Percentiles rank a stretch among this genome's conserved stretches.
Conservation (phyloP, 148 eudicot genomes). For the Beta vulgaris region DNA sequence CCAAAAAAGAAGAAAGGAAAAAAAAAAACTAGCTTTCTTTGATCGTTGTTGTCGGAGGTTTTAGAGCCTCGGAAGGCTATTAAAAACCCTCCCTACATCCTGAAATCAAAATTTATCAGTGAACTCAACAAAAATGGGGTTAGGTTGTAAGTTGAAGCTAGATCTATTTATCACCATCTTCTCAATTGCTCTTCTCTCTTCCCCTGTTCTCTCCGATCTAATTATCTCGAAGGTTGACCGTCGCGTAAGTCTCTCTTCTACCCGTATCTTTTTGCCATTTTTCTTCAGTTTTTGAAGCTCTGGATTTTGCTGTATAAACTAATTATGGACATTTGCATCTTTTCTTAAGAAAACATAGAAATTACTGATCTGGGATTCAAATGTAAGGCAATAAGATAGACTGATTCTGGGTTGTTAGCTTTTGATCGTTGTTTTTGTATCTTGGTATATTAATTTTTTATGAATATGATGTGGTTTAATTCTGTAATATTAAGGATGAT, state of each 20-base stretch:
- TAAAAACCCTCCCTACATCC: neutral
- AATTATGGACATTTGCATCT: neutral
- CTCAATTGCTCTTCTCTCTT: constrained; percentile 31
- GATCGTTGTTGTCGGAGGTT: too few species aligned
- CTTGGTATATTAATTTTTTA: neutral
- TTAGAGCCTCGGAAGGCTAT: neutral
- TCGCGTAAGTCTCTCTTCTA: constrained; percentile 44
- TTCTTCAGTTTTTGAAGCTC: neutral
- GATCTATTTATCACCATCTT: constrained; percentile 31
- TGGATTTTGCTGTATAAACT: neutral
- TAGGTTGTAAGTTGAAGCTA: constrained; percentile 25
- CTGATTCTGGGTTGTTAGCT: neutral
- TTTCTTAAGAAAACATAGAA: neutral
- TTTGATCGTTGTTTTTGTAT: constrained; percentile 6
- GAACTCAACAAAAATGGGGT: constrained; percentile 9
- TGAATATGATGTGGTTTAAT: neutral
- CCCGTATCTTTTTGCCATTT: neutral
- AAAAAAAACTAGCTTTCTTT: too few species aligned
- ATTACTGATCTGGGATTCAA: constrained; percentile 18
- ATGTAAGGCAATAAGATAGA: neutral
- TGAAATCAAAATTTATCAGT: too few species aligned
- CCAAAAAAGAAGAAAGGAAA: too few species aligned
- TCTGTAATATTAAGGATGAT: neutral
- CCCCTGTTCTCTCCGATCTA: constrained; percentile 69
- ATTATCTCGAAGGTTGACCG: constrained; percentile 80